A percentile compares a stretch with the other conserved stretches of the same genome.
Conservation (phyloP, 495 filamentous ascomycete genomes). For the Penicillium coffeae region DNA sequence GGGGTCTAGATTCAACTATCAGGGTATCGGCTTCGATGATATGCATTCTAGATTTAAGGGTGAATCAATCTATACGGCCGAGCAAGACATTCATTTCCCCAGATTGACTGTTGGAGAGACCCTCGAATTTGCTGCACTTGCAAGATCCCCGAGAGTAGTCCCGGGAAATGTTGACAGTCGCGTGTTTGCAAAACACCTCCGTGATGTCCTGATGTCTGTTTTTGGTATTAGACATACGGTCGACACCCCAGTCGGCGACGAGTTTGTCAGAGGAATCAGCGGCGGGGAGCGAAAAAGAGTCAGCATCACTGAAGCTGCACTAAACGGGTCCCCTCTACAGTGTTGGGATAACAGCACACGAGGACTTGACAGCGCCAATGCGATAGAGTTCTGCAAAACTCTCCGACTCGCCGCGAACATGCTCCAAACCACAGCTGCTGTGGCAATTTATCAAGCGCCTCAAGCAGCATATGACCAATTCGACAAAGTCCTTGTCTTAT, state of each 20-base stretch:
- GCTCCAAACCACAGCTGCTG: slow-evolving; percentile 58
- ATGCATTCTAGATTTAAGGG: slow-evolving; percentile 59
- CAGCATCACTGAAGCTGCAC: slow-evolving; percentile 67
- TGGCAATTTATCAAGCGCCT: slow-evolving; percentile 83
- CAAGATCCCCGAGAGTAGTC: slow-evolving; percentile 29
- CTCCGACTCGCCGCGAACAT: slow-evolving; percentile 63
- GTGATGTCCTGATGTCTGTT: slow-evolving; percentile 74
- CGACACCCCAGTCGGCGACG: slow-evolving; percentile 76
- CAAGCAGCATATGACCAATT: slow-evolving; percentile 73
- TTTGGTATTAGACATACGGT: slow-evolving; percentile 72
- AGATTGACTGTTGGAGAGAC: slow-evolving; percentile 60
- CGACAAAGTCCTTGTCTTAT: slow-evolving; percentile 78
- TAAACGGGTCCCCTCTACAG: slow-evolving; percentile 64
- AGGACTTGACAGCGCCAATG: slow-evolving; percentile 75
- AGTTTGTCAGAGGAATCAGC: slow-evolving; percentile 72
- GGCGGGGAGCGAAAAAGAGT: slow-evolving; percentile 86
- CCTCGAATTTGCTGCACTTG: slow-evolving; percentile 52
- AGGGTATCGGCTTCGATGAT: slow-evolving; percentile 50
- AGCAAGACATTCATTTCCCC: slow-evolving; percentile 60
- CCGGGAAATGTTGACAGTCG: slow-evolving; percentile 32
- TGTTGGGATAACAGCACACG: slow-evolving; percentile 81
- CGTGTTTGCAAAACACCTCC: slow-evolving; percentile 59
- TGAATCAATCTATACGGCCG: slow-evolving; percentile 55
- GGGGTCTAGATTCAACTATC: slow-evolving; percentile 59
- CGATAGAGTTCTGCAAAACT: slow-evolving; percentile 70